Conservation (phyloP, 169 alveolate genomes). For the Perkinsus marinus region DNA sequence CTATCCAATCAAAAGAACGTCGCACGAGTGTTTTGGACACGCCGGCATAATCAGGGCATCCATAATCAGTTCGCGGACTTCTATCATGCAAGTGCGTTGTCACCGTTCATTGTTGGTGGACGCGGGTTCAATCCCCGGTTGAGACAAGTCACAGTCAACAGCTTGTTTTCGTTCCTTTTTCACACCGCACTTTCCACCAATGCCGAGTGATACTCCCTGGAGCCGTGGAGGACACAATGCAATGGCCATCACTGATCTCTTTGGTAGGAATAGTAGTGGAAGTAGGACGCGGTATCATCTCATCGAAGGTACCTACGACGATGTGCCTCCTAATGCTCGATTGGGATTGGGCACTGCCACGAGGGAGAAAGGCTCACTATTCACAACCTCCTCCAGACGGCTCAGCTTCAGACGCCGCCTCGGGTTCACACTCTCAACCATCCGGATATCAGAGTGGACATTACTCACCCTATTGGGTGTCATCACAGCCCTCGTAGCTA, state of each 20-base stretch:
- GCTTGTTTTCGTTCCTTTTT: background rate
- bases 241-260: background rate
- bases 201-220: background rate
- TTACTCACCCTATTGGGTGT: slow-evolving; percentile 35
- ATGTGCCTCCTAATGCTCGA: background rate
- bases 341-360: background rate
- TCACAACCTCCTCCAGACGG: background rate
- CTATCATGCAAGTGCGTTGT: background rate
- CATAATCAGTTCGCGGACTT: background rate
- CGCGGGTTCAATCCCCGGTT: background rate
- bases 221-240: background rate
- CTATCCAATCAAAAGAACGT: too few relatives aligned
- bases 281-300: background rate
- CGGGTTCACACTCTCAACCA: background rate
- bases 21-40: too few relatives aligned
- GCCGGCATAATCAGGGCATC: background rate
- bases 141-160: background rate
- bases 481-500: slow-evolving; percentile 29
- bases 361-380: background rate
- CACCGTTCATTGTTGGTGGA: background rate
- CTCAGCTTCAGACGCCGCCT: background rate
- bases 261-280: background rate
- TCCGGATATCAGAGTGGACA: slow-evolving; percentile 24
- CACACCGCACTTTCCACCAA: background rate
- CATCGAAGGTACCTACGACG: background rate